Evolutionary conservation across 306 rosid species (phyloP).

Genomic region (Quercus dentata): DNA sequence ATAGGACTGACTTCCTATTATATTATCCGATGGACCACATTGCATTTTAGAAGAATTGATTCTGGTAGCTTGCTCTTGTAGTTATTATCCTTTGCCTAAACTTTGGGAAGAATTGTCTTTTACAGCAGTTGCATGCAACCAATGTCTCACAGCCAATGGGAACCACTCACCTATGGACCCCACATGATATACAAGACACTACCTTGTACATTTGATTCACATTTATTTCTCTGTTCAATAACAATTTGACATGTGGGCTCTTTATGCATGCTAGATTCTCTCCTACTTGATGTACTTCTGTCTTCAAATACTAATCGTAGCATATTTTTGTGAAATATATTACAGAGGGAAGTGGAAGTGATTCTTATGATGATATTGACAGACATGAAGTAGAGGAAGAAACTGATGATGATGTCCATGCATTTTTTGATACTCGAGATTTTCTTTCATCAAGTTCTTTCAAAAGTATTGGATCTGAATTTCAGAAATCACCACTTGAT

Average conservation of each 20-base stretch:
- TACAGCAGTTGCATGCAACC: no score
- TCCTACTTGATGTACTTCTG: not conserved
- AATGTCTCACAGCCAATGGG: no score
- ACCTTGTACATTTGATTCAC: not conserved
- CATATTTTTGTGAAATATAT: constrained; percentile 2
- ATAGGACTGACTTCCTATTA: not conserved
- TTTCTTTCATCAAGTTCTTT: constrained; percentile 59
- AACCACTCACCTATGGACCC: no score
- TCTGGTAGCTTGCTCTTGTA: not conserved
- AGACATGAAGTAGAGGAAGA: constrained; percentile 65
- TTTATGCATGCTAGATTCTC: not conserved
- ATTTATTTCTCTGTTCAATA: not conserved
- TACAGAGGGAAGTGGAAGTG: constrained; percentile 81
- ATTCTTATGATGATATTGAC: constrained; percentile 71
- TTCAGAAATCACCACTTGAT: constrained; percentile 42
- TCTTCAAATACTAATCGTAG: not conserved
- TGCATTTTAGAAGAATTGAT: not conserved
- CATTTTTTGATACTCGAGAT: constrained; percentile 80
- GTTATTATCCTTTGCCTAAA: not conserved
- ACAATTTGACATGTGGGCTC: not conserved
- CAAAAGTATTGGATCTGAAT: constrained; percentile 51
- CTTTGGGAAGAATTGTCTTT: not conserved
- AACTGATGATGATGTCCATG: constrained; percentile 67
- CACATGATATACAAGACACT: no score
- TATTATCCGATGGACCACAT: not conserved